These are phyloP conservation scores for Aphanomyces euteiches DNA, from an alignment of 352 stramenopile genomes.

Conservation along the genomic window DNA sequence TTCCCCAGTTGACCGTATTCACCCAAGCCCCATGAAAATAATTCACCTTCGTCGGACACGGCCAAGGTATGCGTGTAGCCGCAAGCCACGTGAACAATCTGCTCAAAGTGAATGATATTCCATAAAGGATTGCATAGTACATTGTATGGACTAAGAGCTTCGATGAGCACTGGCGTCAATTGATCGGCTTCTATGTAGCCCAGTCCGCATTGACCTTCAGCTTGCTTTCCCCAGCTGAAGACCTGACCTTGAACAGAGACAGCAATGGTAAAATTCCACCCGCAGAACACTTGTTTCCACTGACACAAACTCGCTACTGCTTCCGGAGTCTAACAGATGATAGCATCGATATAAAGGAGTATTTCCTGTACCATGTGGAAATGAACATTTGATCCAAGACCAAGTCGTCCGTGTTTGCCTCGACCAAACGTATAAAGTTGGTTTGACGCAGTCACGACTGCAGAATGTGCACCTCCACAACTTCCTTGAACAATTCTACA, in stretches of 20 bases:
- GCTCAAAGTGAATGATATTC: background rate
- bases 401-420: constrained; percentile 65
- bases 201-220: constrained; percentile 82
- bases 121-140: background rate
- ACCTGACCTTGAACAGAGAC: constrained; percentile 45
- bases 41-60: constrained; percentile 63
- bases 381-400: constrained; percentile 49
- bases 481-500: constrained; percentile 52
- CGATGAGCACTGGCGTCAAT: constrained; percentile 28
- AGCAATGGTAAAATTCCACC: constrained; percentile 79
- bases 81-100: constrained; percentile 65
- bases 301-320: background rate
- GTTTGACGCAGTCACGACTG: constrained; percentile 57
- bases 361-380: constrained; percentile 19
- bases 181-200: constrained; percentile 79
- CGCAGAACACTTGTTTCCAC: constrained; percentile 37
- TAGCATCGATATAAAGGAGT: constrained; percentile 2
- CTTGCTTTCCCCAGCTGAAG: constrained; percentile 85
- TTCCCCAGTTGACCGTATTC: constrained; percentile 89
- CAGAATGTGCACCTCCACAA: constrained; percentile 74
- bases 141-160: constrained; percentile 19
- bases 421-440: constrained; percentile 70
- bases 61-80: constrained; percentile 87
- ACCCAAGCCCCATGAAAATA: constrained; percentile 87
- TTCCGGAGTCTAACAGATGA: constrained; percentile 15